These are phyloP conservation scores for Saturnispora mendoncae DNA, from an alignment of 805 yeast species.

Conservation along the genomic window DNA sequence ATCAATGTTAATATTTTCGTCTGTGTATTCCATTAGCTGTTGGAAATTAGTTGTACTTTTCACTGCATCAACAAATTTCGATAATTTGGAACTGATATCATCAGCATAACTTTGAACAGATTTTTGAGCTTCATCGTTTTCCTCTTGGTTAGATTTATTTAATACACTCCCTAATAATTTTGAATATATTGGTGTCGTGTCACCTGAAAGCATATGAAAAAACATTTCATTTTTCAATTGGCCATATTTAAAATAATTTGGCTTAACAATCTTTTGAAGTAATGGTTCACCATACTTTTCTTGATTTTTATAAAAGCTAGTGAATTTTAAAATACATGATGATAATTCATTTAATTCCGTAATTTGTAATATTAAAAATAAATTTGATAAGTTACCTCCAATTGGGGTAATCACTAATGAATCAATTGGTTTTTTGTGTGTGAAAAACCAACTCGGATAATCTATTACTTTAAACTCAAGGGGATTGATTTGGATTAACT, in stretches of 20 bases:
- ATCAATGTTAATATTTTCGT: neutral
- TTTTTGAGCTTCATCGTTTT: neutral
- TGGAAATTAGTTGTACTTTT: slow-evolving; percentile 2
- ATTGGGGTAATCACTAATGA: slow-evolving; percentile 11
- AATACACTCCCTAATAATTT: neutral
- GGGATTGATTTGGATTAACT: slow-evolving; percentile 26
- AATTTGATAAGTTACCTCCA: neutral
- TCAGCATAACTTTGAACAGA: slow-evolving; percentile 5
- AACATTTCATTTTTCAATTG: slow-evolving; percentile 43
- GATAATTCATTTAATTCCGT: slow-evolving; percentile 17
- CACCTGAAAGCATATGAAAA: slow-evolving; percentile 19
- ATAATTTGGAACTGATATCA: neutral
- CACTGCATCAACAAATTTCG: neutral
- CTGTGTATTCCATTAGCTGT: slow-evolving; percentile 3
- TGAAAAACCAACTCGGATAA: slow-evolving; percentile 20
- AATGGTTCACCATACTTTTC: slow-evolving; percentile 3
- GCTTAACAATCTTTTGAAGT: slow-evolving; percentile 13
- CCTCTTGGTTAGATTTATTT: slow-evolving; percentile 24
- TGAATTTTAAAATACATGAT: slow-evolving; percentile 10
- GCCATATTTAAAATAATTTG: slow-evolving; percentile 31
- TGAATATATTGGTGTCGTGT: neutral
- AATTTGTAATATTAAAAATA: slow-evolving; percentile 4
- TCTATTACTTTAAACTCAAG: slow-evolving; percentile 15
- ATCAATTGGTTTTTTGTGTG: slow-evolving; percentile 17
- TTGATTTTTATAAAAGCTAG: slow-evolving; percentile 5